Evolutionary conservation across 768 basidiomycete genomes (phyloP).

Genomic region (Amanita thiersii): DNA sequence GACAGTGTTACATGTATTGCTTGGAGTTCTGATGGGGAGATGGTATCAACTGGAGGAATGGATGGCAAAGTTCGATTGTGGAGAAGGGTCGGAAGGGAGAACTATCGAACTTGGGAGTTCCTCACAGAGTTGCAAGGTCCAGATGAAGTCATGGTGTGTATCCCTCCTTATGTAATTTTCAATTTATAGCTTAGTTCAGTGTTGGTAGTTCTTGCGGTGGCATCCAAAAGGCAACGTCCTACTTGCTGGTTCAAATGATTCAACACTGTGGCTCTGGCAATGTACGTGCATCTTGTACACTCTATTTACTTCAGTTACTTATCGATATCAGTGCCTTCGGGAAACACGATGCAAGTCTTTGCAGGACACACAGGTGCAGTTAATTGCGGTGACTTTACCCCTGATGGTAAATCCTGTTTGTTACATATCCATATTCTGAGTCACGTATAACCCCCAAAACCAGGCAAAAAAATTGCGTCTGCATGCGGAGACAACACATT

Average conservation of each 20-base stretch:
- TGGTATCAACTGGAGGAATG: conserved; percentile 96
- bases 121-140: conserved; percentile 88
- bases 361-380: conserved; percentile 82
- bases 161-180: not conserved
- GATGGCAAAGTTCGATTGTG: conserved; percentile 92
- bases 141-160: conserved; percentile 87
- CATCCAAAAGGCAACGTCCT: conserved; percentile 90
- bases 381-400: conserved; percentile 85
- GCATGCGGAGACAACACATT: conserved; percentile 76
- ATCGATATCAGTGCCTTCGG: conserved; percentile 72
- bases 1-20: conserved; percentile 79
- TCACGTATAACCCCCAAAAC: conserved; percentile 6
- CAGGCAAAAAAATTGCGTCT: conserved; percentile 85
- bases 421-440: not conserved
- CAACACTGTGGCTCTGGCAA: conserved; percentile 97
- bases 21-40: conserved; percentile 86
- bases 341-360: conserved; percentile 93
- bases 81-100: conserved; percentile 71
- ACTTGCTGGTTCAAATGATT: conserved; percentile 87
- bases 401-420: conserved; percentile 80
- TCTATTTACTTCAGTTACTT: not conserved
- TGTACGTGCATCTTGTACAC: conserved; percentile 38
- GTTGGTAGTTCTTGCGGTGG: conserved; percentile 83
- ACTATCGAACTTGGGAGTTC: conserved; percentile 87
- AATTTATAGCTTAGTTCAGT: conserved; percentile 7